Conservation (phyloP, 306 rosid genomes). For the Prinsepia uniflora region DNA sequence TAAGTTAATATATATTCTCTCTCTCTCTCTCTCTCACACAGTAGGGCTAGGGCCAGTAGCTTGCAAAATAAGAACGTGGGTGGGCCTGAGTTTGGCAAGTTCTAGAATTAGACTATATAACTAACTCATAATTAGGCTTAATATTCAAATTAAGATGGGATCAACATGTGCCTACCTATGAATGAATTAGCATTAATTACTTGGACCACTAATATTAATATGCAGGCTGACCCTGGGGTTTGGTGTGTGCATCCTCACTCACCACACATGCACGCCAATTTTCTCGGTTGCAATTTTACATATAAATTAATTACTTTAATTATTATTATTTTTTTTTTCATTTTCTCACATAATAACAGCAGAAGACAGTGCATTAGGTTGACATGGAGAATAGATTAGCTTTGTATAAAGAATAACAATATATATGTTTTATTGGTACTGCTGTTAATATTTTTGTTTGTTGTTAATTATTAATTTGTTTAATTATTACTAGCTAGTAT, state of each 20-base stretch:
- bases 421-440: too few relatives aligned
- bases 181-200: not conserved
- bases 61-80: conserved; percentile 28
- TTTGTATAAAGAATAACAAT: not conserved
- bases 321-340: not conserved
- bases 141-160: conserved; percentile 14
- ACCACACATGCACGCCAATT: not conserved
- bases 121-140: conserved; percentile 19
- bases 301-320: too few relatives aligned
- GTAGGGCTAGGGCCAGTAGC: too few relatives aligned
- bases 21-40: too few relatives aligned
- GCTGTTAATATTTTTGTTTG: too few relatives aligned
- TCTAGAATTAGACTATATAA: conserved; percentile 19
- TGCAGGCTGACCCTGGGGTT: not conserved
- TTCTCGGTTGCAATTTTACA: not conserved
- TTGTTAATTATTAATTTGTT: too few relatives aligned
- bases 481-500: too few relatives aligned
- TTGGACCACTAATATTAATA: not conserved
- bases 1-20: too few relatives aligned
- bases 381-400: not conserved
- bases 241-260: conserved; percentile 1
- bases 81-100: conserved; percentile 29
- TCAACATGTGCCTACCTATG: not conserved
- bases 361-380: not conserved
- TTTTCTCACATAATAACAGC: not conserved